A percentile compares a stretch with the other conserved stretches of the same genome.
Evolutionary conservation across 345 rosid genomes (phyloP).

Genomic region (Eucalyptus melliodora): DNA sequence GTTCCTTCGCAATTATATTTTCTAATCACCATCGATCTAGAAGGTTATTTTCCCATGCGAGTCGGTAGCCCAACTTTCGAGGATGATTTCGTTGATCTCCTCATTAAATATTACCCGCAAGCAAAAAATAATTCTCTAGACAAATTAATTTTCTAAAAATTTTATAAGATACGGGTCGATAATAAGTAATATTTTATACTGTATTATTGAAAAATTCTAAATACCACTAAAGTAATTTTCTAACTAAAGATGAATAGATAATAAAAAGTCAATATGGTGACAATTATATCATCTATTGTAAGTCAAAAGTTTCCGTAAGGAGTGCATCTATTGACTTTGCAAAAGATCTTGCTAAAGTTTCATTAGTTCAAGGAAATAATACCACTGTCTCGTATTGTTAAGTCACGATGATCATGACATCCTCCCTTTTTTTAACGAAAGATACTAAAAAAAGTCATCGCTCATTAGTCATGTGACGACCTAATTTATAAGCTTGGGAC

Average conservation of each 20-base stretch:
- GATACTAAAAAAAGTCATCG: not conserved
- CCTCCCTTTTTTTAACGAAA: not conserved
- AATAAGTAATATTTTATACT: not conserved
- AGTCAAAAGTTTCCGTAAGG: not conserved
- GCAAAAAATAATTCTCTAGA: not conserved
- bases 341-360: not conserved
- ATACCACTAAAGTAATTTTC: not conserved
- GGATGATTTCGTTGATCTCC: not conserved
- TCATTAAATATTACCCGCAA: not conserved
- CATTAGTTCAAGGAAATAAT: not conserved
- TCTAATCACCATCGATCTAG: not conserved
- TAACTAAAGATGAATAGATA: not conserved
- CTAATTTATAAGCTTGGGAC: not conserved
- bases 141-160: not conserved
- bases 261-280: not conserved
- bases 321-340: not conserved
- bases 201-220: not conserved
- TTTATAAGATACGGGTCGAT: not conserved
- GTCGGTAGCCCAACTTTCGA: not conserved
- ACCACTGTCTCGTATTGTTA: not conserved
- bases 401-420: not conserved
- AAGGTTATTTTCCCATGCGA: not conserved
- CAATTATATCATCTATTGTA: not conserved
- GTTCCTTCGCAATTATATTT: not conserved
- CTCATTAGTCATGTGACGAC: not conserved